These are phyloP conservation scores for Dactylellina haptotyla DNA, from an alignment of 2,329 filamentous ascomycete species.

Conservation along the genomic window DNA sequence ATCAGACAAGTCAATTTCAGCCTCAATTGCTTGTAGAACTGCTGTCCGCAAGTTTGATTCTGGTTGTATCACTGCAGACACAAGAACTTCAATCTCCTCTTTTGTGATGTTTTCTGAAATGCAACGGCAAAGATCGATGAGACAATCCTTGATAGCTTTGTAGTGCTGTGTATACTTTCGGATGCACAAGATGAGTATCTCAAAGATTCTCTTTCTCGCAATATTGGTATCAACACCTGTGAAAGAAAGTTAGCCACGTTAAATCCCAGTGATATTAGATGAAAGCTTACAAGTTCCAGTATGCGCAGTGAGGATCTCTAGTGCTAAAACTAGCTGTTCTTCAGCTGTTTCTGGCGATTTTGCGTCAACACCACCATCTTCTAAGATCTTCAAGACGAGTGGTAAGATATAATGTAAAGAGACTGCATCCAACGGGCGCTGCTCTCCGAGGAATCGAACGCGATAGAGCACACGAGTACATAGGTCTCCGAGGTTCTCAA, in stretches of 20 bases:
- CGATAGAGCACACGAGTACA: conserved; percentile 90
- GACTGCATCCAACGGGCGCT: conserved; percentile 89
- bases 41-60: conserved; percentile 83
- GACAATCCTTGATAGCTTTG: conserved; percentile 91
- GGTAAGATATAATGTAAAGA: conserved; percentile 89
- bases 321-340: conserved; percentile 85
- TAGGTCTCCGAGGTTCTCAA: conserved; percentile 64
- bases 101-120: conserved; percentile 81
- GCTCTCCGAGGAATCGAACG: conserved; percentile 87
- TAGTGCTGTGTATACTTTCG: conserved; percentile 91
- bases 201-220: conserved; percentile 78
- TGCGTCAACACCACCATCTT: conserved; percentile 78
- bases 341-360: conserved; percentile 79
- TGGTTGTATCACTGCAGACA: conserved; percentile 80
- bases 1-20: conserved; percentile 91
- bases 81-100: conserved; percentile 78
- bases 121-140: conserved; percentile 84
- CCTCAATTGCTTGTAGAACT: conserved; percentile 86
- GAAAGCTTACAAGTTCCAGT: conserved; percentile 73
- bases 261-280: background rate
- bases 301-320: conserved; percentile 90
- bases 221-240: conserved; percentile 56
- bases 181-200: conserved; percentile 80
- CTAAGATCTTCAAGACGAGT: conserved; percentile 79
- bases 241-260: conserved; percentile 41